Conservation (phyloP, 2,329 filamentous ascomycete species). For the Tolypocladium nubicola region DNA sequence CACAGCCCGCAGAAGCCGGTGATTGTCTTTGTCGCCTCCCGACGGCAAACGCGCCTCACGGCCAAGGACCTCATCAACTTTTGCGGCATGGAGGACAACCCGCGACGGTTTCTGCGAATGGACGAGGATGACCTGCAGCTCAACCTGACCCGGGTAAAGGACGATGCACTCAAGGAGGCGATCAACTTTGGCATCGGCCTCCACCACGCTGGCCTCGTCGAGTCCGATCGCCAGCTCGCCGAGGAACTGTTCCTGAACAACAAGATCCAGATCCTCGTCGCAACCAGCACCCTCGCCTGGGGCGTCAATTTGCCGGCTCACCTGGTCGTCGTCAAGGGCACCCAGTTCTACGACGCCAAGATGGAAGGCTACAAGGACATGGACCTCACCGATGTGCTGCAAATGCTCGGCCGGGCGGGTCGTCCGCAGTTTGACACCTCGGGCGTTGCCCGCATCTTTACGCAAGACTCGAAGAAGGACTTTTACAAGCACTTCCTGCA, state of each 20-base stretch:
- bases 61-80: constrained; percentile 95
- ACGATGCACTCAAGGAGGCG: constrained; percentile 86
- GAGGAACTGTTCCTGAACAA: constrained; percentile 96
- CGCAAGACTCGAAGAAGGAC: constrained; percentile 93
- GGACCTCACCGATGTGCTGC: constrained; percentile 94
- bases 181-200: constrained; percentile 93
- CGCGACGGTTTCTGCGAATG: constrained; percentile 85
- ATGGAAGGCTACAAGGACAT: constrained; percentile 97
- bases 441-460: constrained; percentile 94
- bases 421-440: constrained; percentile 94
- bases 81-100: constrained; percentile 97
- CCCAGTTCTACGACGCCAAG: constrained; percentile 96
- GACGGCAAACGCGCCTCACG: constrained; percentile 86
- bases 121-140: constrained; percentile 86
- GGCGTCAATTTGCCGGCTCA: constrained; percentile 96
- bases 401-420: constrained; percentile 94
- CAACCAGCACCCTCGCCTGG: constrained; percentile 94
- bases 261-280: constrained; percentile 94
- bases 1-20: constrained; percentile 96
- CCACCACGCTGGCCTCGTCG: constrained; percentile 93
- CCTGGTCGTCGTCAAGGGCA: constrained; percentile 94
- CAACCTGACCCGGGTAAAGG: constrained; percentile 83
- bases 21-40: constrained; percentile 95
- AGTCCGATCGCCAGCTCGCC: constrained; percentile 81
- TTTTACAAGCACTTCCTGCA: constrained; percentile 99